Conservation (phyloP, 305 asterid species). For the Fraxinus velutina region DNA sequence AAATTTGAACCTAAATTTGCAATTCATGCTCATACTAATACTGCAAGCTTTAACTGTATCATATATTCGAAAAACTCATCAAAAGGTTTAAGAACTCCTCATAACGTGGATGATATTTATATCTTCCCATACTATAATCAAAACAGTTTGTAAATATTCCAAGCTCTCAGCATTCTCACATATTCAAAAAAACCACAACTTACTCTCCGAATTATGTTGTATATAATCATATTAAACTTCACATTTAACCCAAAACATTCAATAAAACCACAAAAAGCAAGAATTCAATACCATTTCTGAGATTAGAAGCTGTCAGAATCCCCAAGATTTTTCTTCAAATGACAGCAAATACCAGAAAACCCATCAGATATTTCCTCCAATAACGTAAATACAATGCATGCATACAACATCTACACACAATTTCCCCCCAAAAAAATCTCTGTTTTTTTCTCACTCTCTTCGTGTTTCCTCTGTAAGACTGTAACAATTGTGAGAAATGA, state of each 20-base stretch:
- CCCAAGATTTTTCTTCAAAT: constrained; percentile 28
- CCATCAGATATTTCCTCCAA: constrained; percentile 23
- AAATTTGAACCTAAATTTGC: background rate
- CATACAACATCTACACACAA: background rate
- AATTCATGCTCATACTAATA: background rate
- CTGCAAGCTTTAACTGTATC: background rate
- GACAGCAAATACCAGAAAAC: constrained; percentile 29
- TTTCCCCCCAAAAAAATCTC: background rate
- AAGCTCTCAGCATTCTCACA: constrained; percentile 6
- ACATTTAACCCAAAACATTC: background rate
- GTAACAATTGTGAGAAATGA: constrained; percentile 14
- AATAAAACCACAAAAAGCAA: background rate
- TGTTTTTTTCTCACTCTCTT: background rate
- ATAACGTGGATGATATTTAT: background rate
- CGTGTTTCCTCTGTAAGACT: background rate
- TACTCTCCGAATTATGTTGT: background rate
- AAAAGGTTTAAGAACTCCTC: background rate
- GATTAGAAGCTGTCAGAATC: constrained; percentile 27
- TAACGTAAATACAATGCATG: constrained; percentile 15
- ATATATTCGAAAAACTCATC: background rate
- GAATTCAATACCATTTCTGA: constrained; percentile 36
- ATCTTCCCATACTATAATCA: background rate
- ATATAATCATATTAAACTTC: background rate
- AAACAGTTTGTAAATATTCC: background rate
- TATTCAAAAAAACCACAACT: background rate